Evolutionary conservation across 306 rosid species (phyloP).

Genomic region (Pachyrhizus erosus): DNA sequence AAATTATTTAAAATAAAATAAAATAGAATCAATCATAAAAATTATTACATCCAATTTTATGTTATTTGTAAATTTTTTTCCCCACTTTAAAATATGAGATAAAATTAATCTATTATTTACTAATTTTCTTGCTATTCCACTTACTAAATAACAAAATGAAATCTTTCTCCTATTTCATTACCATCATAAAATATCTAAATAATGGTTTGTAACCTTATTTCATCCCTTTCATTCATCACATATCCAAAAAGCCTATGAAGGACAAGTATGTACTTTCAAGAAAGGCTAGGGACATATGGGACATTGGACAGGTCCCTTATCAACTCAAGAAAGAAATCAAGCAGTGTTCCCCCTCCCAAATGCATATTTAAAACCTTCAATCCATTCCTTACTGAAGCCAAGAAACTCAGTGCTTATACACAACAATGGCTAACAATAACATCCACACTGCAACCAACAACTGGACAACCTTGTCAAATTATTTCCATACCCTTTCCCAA

Average conservation of each 20-base stretch:
- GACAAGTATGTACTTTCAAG: background rate
- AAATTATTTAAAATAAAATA: background rate
- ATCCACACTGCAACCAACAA: constrained; percentile 37
- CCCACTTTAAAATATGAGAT: background rate
- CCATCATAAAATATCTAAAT: background rate
- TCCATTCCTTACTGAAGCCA: constrained; percentile 45
- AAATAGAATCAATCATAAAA: background rate
- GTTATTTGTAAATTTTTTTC: background rate
- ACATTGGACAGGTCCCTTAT: background rate
- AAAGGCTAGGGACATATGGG: background rate
- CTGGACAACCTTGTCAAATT: constrained; percentile 54
- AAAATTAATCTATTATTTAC: background rate
- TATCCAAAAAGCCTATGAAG: background rate
- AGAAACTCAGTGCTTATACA: constrained; percentile 22
- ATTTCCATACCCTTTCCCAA: constrained; percentile 72
- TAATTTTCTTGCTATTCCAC: background rate
- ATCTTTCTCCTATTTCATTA: background rate
- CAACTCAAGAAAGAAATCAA: constrained; percentile 32
- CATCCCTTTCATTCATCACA: background rate
- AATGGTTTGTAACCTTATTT: background rate
- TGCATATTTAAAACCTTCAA: constrained; percentile 62
- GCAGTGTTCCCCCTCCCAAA: constrained; percentile 48
- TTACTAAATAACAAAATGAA: background rate
- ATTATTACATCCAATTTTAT: background rate
- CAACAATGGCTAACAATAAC: constrained; percentile 45